Percentiles rank a stretch among this genome's conserved stretches.
phyloP scores from a whole-genome alignment of 208 protist species.

The Acanthamoeba royreba region DNA sequence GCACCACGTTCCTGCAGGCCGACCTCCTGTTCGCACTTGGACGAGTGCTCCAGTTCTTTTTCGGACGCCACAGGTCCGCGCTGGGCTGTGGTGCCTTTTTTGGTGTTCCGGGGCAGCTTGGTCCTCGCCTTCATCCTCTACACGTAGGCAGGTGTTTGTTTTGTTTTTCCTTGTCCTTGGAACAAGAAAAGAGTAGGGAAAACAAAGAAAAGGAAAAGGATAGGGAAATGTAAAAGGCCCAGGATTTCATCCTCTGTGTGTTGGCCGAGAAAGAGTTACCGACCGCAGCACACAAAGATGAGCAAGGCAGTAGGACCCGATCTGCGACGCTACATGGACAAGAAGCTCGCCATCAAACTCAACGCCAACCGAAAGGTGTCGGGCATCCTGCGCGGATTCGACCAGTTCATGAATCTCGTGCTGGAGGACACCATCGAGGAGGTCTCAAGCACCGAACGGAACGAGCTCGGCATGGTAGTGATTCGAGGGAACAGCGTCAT shows the following conservation, averaged over 20 bases:
- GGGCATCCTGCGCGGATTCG: conserved; percentile 93
- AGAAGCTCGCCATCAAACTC: conserved; percentile 86
- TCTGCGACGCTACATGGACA: conserved; percentile 93
- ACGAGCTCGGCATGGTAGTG: conserved; percentile 87
- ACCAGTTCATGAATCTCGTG: conserved; percentile 97
- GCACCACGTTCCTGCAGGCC: not conserved
- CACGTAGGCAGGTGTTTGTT: too few relatives aligned
- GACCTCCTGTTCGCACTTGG: not conserved
- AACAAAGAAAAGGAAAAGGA: too few relatives aligned
- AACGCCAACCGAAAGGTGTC: conserved; percentile 92
- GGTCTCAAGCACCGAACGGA: conserved; percentile 73
- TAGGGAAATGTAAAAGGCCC: not conserved
- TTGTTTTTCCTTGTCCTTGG: too few relatives aligned
- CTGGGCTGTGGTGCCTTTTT: not conserved
- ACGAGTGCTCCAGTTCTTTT: not conserved
- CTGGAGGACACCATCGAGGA: conserved; percentile 95
- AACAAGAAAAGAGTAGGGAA: too few relatives aligned
- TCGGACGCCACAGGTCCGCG: not conserved
- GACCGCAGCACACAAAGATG: not conserved
- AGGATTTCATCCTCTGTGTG: not conserved
- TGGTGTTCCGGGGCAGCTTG: not conserved
- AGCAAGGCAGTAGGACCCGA: conserved; percentile 8
- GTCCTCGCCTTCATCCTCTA: not conserved
- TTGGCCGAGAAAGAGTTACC: not conserved
- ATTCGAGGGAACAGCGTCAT: conserved; percentile 70